Evolutionary conservation across 352 stramenopile genomes (phyloP).

Genomic region (Lagenidium giganteum): DNA sequence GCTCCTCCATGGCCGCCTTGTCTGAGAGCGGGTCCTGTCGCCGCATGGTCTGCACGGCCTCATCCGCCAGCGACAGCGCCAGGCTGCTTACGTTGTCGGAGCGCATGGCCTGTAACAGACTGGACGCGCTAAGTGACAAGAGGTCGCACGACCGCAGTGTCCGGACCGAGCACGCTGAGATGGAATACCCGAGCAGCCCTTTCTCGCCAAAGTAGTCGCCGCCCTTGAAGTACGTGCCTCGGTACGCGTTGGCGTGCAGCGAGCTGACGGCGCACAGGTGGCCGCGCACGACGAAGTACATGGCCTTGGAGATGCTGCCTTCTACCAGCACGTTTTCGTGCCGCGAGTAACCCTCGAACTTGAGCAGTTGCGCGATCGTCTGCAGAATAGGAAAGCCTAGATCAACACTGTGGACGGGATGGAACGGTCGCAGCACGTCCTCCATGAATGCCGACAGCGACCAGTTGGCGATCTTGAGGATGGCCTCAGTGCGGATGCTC

Average conservation of each 20-base stretch:
- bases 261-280: slow-evolving; percentile 8
- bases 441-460: slow-evolving; percentile 10
- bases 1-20: no score
- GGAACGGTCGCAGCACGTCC: slow-evolving; percentile 19
- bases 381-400: slow-evolving; percentile 1
- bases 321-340: slow-evolving; percentile 21
- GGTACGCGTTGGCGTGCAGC: neutral
- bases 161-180: slow-evolving; percentile 7
- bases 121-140: slow-evolving; percentile 12
- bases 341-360: slow-evolving; percentile 20
- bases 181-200: slow-evolving; percentile 13
- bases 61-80: neutral
- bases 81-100: neutral
- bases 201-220: slow-evolving; percentile 22
- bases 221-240: slow-evolving; percentile 8
- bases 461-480: slow-evolving; percentile 11
- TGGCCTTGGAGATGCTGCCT: slow-evolving; percentile 19
- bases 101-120: neutral
- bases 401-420: neutral
- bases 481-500: slow-evolving; percentile 7
- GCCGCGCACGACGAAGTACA: slow-evolving; percentile 23
- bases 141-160: slow-evolving; percentile 18
- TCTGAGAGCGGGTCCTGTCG: no score
- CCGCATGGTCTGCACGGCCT: no score
- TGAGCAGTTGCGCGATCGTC: slow-evolving; percentile 11